Conservation (phyloP, 2,329 filamentous ascomycete species). For the Monosporascus sp. region DNA sequence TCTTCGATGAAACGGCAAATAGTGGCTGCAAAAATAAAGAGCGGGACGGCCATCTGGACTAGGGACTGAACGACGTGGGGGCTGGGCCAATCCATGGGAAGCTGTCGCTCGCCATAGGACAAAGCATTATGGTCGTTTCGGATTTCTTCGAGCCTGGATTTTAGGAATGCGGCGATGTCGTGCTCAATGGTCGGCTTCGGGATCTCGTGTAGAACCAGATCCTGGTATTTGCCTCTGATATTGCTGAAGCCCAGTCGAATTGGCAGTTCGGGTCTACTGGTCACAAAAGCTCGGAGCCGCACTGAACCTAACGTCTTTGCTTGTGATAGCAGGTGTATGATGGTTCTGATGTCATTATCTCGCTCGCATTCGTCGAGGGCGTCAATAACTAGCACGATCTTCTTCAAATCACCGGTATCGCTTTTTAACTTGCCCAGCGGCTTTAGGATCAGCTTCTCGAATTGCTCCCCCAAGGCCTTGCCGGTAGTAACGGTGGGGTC, state of each 20-base stretch:
- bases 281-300: slow-evolving; percentile 32
- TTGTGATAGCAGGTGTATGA: slow-evolving; percentile 24
- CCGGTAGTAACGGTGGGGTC: slow-evolving; percentile 22
- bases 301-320: slow-evolving; percentile 5
- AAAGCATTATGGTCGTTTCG: slow-evolving; percentile 16
- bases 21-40: slow-evolving; percentile 26
- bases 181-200: slow-evolving; percentile 21
- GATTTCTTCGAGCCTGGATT: slow-evolving; percentile 24
- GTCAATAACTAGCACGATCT: slow-evolving; percentile 26
- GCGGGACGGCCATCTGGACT: slow-evolving; percentile 15
- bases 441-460: slow-evolving; percentile 32
- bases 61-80: slow-evolving; percentile 4
- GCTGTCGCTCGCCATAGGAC: slow-evolving; percentile 2
- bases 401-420: not conserved
- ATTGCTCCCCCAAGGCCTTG: slow-evolving; percentile 32
- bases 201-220: slow-evolving; percentile 33
- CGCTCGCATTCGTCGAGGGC: slow-evolving; percentile 31
- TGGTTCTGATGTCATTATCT: slow-evolving; percentile 22
- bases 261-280: slow-evolving; percentile 35
- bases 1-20: slow-evolving; percentile 21
- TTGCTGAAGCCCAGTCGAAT: slow-evolving; percentile 31
- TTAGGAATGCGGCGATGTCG: slow-evolving; percentile 33
- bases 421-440: slow-evolving; percentile 20
- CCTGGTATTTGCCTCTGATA: slow-evolving; percentile 22
- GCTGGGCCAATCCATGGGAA: slow-evolving; percentile 26